Evolutionary conservation across 805 yeast species (phyloP), one percentile per base, ranked within the genome.

Genomic region (Saccharomycopsis fermentans): DNA sequence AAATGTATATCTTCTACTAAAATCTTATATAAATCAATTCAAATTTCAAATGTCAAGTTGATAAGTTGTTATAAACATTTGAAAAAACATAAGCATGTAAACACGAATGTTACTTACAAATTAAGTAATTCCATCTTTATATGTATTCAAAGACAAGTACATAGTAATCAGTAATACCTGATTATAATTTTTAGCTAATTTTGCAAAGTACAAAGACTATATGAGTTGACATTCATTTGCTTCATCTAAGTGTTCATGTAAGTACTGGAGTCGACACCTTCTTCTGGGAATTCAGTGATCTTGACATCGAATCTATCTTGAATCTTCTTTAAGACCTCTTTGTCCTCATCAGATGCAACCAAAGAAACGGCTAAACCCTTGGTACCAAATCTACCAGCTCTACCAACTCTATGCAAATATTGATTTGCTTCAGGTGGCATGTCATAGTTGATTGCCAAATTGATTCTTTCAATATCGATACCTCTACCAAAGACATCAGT

Each of bases 371-470:
- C 96, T 68, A 94, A 83, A 78, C 99, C 99, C 79, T 92, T 92
- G 71, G 99, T 92, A 79, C 99, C 99, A 69, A 92, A 92, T 82
- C 99, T 91, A 77, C 99, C 99, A 66, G 99, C 99, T 83, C 99
- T 90, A 71, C 99, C 99, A 63, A 92, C 99, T 79, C 99, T 90
- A 80, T 92, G 99, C 72, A 92, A 82, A 76, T 94, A 92, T 76
- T 94, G 97, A 75, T 92, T 98, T 64, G 98, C 96, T 77, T 91
- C 97, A 65, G 75, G 79, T 67, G 99, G 97, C 79, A 92, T 78
- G 76, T 92, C 99, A 75, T 92, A 92, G 80, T 92, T 94, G 79
- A 92, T 90, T 63, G 99, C 99, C 73, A 92, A 77, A 77, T 92
- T 92, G 76, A 92, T 92, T 78, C 99, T 90, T 81, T 92, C 99